These are phyloP conservation scores for Aspergillus sergii DNA, from an alignment of 2,329 filamentous ascomycete species.

Conservation along the genomic window DNA sequence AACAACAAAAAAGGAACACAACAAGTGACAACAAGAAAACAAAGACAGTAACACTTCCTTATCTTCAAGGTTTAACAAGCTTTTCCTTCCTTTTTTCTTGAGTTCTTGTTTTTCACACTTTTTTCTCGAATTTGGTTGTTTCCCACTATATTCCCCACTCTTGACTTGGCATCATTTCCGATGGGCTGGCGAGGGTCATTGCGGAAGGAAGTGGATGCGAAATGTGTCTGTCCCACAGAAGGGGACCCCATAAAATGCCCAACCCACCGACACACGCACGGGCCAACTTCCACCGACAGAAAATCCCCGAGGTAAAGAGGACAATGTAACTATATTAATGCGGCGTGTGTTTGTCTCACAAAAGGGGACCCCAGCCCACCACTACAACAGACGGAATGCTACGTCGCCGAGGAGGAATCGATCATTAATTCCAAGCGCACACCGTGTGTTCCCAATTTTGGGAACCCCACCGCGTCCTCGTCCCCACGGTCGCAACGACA, in stretches of 20 bases:
- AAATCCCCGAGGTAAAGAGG: neutral
- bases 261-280: neutral
- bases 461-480: neutral
- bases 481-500: neutral
- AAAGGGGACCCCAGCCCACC: neutral
- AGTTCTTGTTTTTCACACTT: neutral
- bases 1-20: neutral
- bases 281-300: neutral
- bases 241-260: neutral
- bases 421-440: neutral
- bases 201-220: neutral
- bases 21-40: neutral
- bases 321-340: neutral
- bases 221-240: neutral
- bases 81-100: neutral
- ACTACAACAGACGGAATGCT: neutral
- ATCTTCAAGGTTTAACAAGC: neutral
- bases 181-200: neutral
- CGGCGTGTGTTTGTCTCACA: neutral
- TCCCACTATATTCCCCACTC: neutral
- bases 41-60: neutral
- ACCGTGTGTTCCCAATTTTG: neutral
- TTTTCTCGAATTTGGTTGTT: neutral
- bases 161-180: neutral
- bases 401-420: neutral